Evolutionary conservation across 345 rosid genomes (phyloP).

Genomic region (Sonneratia alba): DNA sequence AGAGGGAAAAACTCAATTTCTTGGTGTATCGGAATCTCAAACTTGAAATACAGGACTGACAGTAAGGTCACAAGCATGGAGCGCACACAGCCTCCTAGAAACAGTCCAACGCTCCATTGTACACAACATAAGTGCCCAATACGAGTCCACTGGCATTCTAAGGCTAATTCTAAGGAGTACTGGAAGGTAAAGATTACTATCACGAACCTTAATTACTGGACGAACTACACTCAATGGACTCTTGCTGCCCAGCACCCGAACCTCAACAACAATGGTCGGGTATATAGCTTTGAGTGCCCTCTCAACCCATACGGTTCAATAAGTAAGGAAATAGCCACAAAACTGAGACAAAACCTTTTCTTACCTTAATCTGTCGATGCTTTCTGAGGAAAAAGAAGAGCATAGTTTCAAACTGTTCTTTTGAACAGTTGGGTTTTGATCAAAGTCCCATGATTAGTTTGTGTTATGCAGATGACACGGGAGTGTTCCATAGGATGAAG

Average conservation of each 20-base stretch:
- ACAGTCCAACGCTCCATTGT: constrained; percentile 11
- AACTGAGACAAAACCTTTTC: too few relatives aligned
- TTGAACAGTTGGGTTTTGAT: not conserved
- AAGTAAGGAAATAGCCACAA: too few relatives aligned
- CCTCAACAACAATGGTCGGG: constrained; percentile 16
- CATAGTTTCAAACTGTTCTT: too few relatives aligned
- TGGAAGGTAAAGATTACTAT: constrained; percentile 28
- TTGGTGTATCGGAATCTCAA: too few relatives aligned
- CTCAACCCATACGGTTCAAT: not conserved
- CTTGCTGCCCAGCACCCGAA: constrained; percentile 31
- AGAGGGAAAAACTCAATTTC: too few relatives aligned
- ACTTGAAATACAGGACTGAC: constrained; percentile 12
- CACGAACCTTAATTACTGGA: constrained; percentile 18
- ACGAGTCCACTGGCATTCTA: constrained; percentile 27
- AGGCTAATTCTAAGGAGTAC: constrained; percentile 24
- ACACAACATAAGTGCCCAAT: constrained; percentile 22
- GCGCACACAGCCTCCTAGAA: not conserved
- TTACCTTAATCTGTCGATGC: too few relatives aligned
- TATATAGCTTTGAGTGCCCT: not conserved
- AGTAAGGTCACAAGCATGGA: constrained; percentile 11
- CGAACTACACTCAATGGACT: constrained; percentile 28
- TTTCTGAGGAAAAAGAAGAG: too few relatives aligned
- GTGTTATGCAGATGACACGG: constrained; percentile 30
- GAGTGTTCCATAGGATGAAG: constrained; percentile 27
- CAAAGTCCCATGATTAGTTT: not conserved